Evolutionary conservation across 768 basidiomycete species (phyloP).

Genomic region (Suillus fuscotomentosus): DNA sequence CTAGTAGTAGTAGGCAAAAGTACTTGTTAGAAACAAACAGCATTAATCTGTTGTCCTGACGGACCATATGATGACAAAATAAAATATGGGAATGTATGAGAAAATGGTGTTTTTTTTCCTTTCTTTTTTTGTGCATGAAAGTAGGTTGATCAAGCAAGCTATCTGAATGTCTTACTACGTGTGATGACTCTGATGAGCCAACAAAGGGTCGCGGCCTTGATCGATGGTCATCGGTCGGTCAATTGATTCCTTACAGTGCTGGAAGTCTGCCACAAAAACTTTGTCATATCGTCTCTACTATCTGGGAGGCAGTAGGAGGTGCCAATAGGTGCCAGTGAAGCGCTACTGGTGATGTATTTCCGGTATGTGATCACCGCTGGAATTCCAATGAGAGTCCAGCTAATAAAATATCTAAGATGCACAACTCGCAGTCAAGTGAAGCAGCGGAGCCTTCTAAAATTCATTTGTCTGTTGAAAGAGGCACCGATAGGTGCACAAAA

Average conservation of each 20-base stretch:
- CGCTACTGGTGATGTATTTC: background rate
- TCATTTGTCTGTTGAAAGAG: background rate
- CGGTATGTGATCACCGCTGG: background rate
- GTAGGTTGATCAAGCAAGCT: background rate
- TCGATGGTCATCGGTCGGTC: background rate
- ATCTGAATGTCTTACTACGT: background rate
- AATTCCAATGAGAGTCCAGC: background rate
- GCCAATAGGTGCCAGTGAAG: background rate
- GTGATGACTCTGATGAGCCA: background rate
- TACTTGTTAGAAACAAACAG: no score
- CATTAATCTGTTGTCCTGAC: background rate
- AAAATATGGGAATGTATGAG: background rate
- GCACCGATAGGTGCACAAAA: constrained; percentile 1
- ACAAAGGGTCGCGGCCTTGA: background rate
- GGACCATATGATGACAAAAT: background rate
- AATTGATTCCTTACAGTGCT: background rate
- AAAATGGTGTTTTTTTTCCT: no score
- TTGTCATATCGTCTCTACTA: background rate
- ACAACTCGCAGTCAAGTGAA: background rate
- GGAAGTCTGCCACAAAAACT: background rate
- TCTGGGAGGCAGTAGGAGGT: background rate
- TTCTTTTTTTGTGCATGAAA: background rate
- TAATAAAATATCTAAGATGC: background rate
- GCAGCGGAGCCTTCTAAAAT: background rate
- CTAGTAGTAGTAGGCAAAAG: no score